Percentiles rank a stretch among this genome's conserved stretches.
Evolutionary conservation across 805 yeast species (phyloP).

Genomic region (Candida peoriensis): DNA sequence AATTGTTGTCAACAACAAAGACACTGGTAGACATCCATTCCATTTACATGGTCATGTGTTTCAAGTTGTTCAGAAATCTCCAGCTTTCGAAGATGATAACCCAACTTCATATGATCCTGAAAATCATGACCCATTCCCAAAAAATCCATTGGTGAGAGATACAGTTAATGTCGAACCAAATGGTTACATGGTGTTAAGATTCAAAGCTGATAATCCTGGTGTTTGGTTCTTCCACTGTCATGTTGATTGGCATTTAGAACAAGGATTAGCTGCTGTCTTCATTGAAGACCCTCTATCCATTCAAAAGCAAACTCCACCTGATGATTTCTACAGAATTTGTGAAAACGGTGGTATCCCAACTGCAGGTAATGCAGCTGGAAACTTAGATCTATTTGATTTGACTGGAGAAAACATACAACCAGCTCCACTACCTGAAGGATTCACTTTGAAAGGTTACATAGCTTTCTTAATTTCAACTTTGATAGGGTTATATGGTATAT

Average conservation of each 20-base stretch:
- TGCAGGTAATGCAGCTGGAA: conserved; percentile 74
- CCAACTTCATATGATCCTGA: conserved; percentile 52
- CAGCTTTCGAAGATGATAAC: conserved; percentile 43
- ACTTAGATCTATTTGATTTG: conserved; percentile 49
- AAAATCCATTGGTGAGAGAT: conserved; percentile 63
- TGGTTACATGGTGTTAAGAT: conserved; percentile 65
- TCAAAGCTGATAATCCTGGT: conserved; percentile 84
- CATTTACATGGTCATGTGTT: conserved; percentile 72
- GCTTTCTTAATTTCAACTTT: conserved; percentile 52
- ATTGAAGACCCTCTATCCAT: conserved; percentile 64
- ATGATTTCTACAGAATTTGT: conserved; percentile 48
- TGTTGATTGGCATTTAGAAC: conserved; percentile 79
- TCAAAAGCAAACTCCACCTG: conserved; percentile 36
- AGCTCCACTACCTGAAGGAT: conserved; percentile 61
- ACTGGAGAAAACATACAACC: conserved; percentile 58
- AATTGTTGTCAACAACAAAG: conserved; percentile 69
- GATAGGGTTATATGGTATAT: conserved; percentile 56
- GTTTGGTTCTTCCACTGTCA: conserved; percentile 95
- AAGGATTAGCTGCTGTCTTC: conserved; percentile 69
- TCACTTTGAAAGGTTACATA: conserved; percentile 63
- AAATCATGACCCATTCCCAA: conserved; percentile 42
- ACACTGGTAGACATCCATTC: conserved; percentile 73
- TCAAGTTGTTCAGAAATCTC: conserved; percentile 52
- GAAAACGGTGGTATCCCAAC: conserved; percentile 37
- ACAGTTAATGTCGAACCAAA: conserved; percentile 63